Conservation (phyloP, 768 basidiomycete genomes). For the Suillus ampliporus region DNA sequence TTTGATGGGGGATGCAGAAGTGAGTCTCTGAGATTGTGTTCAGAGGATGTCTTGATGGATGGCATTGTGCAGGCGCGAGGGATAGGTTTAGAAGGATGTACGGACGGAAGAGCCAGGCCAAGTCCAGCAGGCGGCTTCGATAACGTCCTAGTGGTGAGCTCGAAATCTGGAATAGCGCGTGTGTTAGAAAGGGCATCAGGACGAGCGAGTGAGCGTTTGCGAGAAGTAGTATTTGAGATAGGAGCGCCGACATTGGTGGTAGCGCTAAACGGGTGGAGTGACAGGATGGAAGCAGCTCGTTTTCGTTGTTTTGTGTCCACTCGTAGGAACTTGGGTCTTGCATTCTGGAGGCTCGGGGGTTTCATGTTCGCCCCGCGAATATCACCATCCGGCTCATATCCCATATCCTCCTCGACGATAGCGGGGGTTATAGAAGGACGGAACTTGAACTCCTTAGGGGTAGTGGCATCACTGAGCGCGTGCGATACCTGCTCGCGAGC, state of each 20-base stretch:
- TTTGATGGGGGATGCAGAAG: neutral
- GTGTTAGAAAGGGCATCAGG: neutral
- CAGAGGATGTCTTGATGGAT: neutral
- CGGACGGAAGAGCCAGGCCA: slow-evolving; percentile 33
- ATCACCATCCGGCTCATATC: slow-evolving; percentile 33
- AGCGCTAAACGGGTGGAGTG: slow-evolving; percentile 3
- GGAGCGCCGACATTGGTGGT: neutral
- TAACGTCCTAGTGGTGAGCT: slow-evolving; percentile 19
- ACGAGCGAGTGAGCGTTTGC: neutral
- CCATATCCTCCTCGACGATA: slow-evolving; percentile 23
- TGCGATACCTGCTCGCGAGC: slow-evolving; percentile 3
- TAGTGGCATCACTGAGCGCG: neutral
- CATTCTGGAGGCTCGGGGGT: neutral
- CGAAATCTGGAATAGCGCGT: slow-evolving; percentile 4
- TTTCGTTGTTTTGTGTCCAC: slow-evolving; percentile 31
- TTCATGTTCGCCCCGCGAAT: slow-evolving; percentile 3
- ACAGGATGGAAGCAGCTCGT: slow-evolving; percentile 33
- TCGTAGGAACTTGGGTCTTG: slow-evolving; percentile 25
- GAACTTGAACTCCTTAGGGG: slow-evolving; percentile 11
- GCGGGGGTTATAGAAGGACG: neutral
- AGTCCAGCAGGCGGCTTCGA: slow-evolving; percentile 24
- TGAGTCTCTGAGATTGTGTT: slow-evolving; percentile 8
- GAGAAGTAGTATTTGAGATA: neutral
- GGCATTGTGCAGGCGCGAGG: slow-evolving; percentile 29
- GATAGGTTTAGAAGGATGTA: slow-evolving; percentile 16